These are phyloP conservation scores for Beauveria scarabaeidicola DNA, from an alignment of 2,329 filamentous ascomycete genomes.

Conservation along the genomic window DNA sequence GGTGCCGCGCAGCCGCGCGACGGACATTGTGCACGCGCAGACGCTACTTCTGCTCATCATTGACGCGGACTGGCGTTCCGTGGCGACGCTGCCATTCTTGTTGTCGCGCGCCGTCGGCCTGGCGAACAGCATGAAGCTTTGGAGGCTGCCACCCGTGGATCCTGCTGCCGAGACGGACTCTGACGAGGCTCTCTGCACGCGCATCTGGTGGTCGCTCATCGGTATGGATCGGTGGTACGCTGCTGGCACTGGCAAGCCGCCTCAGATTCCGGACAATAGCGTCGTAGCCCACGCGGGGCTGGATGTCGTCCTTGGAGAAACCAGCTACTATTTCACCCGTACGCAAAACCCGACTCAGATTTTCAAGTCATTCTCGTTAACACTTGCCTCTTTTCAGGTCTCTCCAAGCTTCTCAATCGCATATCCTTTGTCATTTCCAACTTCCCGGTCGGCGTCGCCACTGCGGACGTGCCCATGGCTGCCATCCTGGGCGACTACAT, in stretches of 20 bases:
- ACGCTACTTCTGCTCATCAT: constrained; percentile 58
- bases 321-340: constrained; percentile 57
- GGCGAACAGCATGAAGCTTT: constrained; percentile 57
- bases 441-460: constrained; percentile 26
- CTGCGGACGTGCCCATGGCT: constrained; percentile 26
- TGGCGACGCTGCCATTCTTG: constrained; percentile 39
- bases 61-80: constrained; percentile 49
- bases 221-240: constrained; percentile 68
- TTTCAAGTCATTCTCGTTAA: not conserved
- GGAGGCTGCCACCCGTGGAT: constrained; percentile 32
- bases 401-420: constrained; percentile 46
- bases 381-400: constrained; percentile 28
- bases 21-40: constrained; percentile 54
- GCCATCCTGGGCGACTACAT: constrained; percentile 29
- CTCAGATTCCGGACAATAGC: constrained; percentile 54
- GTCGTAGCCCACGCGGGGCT: constrained; percentile 53
- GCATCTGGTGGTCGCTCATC: constrained; percentile 65
- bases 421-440: constrained; percentile 30
- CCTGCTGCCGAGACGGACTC: constrained; percentile 46
- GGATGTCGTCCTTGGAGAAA: constrained; percentile 51
- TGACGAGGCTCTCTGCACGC: constrained; percentile 52
- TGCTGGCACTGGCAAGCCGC: constrained; percentile 53
- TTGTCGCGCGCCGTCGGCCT: constrained; percentile 58
- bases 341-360: constrained; percentile 28
- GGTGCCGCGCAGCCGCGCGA: constrained; percentile 28